Base-by-base conservation (phyloP, 768 basidiomycete genomes). In the Agrocybe pediades region DNA sequence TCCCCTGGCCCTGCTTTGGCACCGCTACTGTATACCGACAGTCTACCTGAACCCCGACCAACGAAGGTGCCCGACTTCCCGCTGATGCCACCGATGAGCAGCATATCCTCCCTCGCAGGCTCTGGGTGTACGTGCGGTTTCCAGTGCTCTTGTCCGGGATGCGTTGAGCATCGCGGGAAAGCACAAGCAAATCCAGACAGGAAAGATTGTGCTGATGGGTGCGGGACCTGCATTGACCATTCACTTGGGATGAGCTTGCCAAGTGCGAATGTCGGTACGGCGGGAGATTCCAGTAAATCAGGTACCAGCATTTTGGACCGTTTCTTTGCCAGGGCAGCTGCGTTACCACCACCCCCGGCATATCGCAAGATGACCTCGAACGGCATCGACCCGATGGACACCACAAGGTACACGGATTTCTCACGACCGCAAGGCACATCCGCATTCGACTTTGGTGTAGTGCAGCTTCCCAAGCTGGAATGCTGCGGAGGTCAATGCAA, bases 71-170 rank as follows among this genome's bases (percentile, higher is more conserved):
- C 82, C 16, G 65, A 73, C 15, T 89, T 85, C 56, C 74, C 77
- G 20, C 66, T 69, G 13, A 85, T 90, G 68, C 85, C 86, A 13
- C 78, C 87, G 1, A 78, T 87, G 62, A 82, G 78, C 60, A 71
- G 74, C 40, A 76, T 86, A 41, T 71, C 73, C 19, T 84, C 85
- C 4, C 66, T 86, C 11, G 85, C 86, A 1, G 85, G 82, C 13
- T 79, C 87, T 2, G 87, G 85, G 2, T 91, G 89, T 64, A 87
- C 84, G 7, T 90, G 89, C 62, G 88, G 88, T 25, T 66, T 82
- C 40, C 70, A 72, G 36, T 92, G 89, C 62, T 77, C 77, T 13
- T 92, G 89, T 67, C 88, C 88, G 0, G 88, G 88, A 27, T 92
- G 89, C 63, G 65, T 80, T 9, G 77, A 87, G 59, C 89, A 91